phyloP scores from a whole-genome alignment of 2,329 filamentous ascomycete species.

The Aaosphaeria pasadenensis region DNA sequence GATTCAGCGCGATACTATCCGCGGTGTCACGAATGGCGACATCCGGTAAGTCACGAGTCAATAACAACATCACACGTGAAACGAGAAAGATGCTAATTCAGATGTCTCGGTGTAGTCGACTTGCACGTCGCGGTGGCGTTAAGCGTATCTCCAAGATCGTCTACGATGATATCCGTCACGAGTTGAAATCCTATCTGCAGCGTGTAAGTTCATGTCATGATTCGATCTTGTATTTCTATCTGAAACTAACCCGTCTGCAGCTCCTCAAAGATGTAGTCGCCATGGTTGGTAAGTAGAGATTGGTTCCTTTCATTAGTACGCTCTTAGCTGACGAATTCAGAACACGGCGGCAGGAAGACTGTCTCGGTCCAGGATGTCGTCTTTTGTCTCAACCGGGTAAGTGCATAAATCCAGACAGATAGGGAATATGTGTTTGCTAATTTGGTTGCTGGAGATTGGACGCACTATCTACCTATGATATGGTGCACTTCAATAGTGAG shows the following conservation, averaged over 20 bases:
- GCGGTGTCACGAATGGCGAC: slow-evolving; percentile 32
- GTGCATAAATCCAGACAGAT: slow-evolving; percentile 2
- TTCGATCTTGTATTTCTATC: neutral
- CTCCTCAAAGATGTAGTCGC: slow-evolving; percentile 21
- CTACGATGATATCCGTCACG: slow-evolving; percentile 60
- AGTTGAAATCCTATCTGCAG: slow-evolving; percentile 50
- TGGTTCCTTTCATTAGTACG: neutral
- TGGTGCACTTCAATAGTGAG: too few species aligned
- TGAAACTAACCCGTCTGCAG: slow-evolving; percentile 7
- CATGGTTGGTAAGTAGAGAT: slow-evolving; percentile 13
- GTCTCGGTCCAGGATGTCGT: slow-evolving; percentile 28
- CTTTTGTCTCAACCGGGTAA: slow-evolving; percentile 27
- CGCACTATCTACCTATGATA: too few species aligned
- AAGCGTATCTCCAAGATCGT: slow-evolving; percentile 66
- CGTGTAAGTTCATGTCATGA: slow-evolving; percentile 16
- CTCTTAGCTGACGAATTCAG: slow-evolving; percentile 5
- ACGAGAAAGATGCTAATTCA: neutral
- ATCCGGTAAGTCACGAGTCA: slow-evolving; percentile 27
- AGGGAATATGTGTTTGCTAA: too few species aligned
- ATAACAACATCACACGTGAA: neutral
- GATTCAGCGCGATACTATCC: slow-evolving; percentile 28
- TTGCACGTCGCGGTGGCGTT: slow-evolving; percentile 73
- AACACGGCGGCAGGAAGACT: slow-evolving; percentile 25
- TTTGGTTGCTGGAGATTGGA: too few species aligned
- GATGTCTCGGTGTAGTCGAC: slow-evolving; percentile 44